Base-by-base conservation (phyloP, 129 eudicot species). In the Chrysanthemum lavandulifolium region DNA sequence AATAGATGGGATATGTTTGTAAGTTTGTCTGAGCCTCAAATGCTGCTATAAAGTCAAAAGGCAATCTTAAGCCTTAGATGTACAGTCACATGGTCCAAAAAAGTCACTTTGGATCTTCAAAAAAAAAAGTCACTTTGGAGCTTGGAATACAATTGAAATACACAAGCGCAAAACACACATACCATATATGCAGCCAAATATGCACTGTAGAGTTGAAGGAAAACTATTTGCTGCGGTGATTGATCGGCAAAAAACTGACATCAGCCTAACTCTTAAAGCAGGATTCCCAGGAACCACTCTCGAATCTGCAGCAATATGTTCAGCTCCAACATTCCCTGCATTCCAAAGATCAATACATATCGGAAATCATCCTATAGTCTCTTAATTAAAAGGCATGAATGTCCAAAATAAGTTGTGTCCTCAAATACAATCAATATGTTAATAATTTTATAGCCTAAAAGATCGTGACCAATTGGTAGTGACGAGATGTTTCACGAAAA, bases 111-210 rank as follows among this genome's bases (percentile, higher is more conserved):
- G n/a, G n/a, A n/a, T n/a, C n/a, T n/a, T n/a, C n/a, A n/a, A n/a
- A 19, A 65, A 65, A 33, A 56, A 33, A 56, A 71, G 55, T 43
- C 12, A 36, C 65, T 8, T 73, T 73, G 50, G 77, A 72, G 33
- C 60, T 61, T 73, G 60, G 77, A 72, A 25, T 58, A 13, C 12
- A 7, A 9, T 10, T 8, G 19, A 55, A 36, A 56, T 63, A 31
- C 18, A 31, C 40, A 51, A 33, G n/a, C n/a, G 47, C 47, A 68
- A 67, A 56, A 25, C 55, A 74, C 62, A 15, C 83, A 43, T 78
- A 93, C 98, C 98, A 70, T 87, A 93, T 80, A 93, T 86, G 86
- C 97, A 93, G 76, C 95, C 90, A 78, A 93, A 93, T 71, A 93
- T 93, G 86, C 98, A 93, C 75, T 93, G 98, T 68, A 93, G 79